These are phyloP conservation scores for Aspergillus flavus DNA, from an alignment of 2,329 filamentous ascomycete genomes.

Conservation along the genomic window DNA sequence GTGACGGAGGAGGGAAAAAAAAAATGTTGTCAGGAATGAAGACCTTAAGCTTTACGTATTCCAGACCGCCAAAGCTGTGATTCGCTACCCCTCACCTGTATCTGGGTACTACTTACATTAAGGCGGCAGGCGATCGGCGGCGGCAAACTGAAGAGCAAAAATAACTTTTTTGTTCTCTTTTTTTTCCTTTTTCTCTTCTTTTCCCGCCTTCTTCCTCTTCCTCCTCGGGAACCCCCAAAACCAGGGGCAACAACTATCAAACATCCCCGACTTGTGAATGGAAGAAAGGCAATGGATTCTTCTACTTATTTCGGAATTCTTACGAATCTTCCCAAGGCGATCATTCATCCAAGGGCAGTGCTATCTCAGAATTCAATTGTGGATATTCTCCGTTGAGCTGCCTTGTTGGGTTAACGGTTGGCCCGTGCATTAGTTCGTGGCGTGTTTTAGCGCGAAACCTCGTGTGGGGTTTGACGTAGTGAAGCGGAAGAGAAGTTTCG, in stretches of 20 bases:
- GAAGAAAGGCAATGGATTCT: not conserved
- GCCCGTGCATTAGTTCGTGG: constrained; percentile 20
- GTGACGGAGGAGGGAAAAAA: constrained; percentile 11
- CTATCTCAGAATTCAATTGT: constrained; percentile 10
- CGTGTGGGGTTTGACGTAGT: constrained; percentile 16
- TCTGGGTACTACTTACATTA: not conserved
- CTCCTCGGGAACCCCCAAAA: not conserved
- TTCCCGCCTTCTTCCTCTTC: not conserved
- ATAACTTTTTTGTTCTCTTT: not conserved
- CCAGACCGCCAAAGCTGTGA: constrained; percentile 13
- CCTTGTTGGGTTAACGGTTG: constrained; percentile 15
- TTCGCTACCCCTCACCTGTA: constrained; percentile 4
- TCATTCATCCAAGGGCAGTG: not conserved
- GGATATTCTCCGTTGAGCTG: constrained; percentile 5
- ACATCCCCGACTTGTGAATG: not conserved
- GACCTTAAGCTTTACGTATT: not conserved
- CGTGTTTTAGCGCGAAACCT: constrained; percentile 15
- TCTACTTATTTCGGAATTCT: not conserved
- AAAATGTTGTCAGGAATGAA: not conserved
- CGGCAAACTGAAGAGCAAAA: not conserved
- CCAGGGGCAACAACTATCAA: not conserved
- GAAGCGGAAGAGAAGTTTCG: not conserved
- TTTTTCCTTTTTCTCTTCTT: not conserved
- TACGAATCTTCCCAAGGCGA: not conserved
- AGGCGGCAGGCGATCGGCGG: constrained; percentile 6